A percentile compares a stretch with the other conserved stretches of the same genome.
Conservation (phyloP, 1,139 yeast genomes). For the Lodderomyces pseudojiufengensis region DNA sequence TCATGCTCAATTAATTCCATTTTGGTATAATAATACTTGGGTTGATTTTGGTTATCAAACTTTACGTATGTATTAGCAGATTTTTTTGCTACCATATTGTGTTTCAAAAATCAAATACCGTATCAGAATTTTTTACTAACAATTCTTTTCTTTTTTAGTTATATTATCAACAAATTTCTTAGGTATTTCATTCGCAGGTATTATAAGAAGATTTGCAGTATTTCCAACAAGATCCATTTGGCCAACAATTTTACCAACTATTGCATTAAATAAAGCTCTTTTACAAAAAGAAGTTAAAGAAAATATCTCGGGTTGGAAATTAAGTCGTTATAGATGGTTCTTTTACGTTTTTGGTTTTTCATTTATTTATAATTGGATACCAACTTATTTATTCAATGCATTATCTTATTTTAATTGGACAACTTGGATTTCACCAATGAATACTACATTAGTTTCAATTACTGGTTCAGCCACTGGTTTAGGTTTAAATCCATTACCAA, state of each 20-base stretch:
- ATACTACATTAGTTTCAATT: slow-evolving; percentile 49
- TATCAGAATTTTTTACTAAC: slow-evolving; percentile 1
- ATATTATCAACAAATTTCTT: slow-evolving; percentile 51
- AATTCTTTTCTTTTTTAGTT: slow-evolving; percentile 16
- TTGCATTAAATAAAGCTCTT: slow-evolving; percentile 53
- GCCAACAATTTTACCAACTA: slow-evolving; percentile 51
- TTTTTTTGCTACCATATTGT: too few relatives aligned
- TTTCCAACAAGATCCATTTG: slow-evolving; percentile 53
- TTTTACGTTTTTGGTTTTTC: slow-evolving; percentile 30
- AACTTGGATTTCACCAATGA: slow-evolving; percentile 59
- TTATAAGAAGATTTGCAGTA: slow-evolving; percentile 49
- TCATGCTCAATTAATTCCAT: slow-evolving; percentile 14
- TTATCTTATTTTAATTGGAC: slow-evolving; percentile 57
- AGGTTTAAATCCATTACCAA: slow-evolving; percentile 52
- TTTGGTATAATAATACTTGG: slow-evolving; percentile 41
- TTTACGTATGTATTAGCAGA: slow-evolving; percentile 14
- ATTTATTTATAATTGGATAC: slow-evolving; percentile 56
- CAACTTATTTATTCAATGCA: slow-evolving; percentile 48
- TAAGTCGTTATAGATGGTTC: slow-evolving; percentile 47
- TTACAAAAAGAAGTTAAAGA: slow-evolving; percentile 39
- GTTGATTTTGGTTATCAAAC: slow-evolving; percentile 50
- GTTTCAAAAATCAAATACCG: too few relatives aligned
- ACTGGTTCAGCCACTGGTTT: slow-evolving; percentile 52
- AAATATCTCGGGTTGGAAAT: slow-evolving; percentile 49
- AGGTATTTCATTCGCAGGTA: slow-evolving; percentile 61